Evolutionary conservation across 1,139 yeast genomes (phyloP).

Genomic region (Meyerozyma elateridarum): DNA sequence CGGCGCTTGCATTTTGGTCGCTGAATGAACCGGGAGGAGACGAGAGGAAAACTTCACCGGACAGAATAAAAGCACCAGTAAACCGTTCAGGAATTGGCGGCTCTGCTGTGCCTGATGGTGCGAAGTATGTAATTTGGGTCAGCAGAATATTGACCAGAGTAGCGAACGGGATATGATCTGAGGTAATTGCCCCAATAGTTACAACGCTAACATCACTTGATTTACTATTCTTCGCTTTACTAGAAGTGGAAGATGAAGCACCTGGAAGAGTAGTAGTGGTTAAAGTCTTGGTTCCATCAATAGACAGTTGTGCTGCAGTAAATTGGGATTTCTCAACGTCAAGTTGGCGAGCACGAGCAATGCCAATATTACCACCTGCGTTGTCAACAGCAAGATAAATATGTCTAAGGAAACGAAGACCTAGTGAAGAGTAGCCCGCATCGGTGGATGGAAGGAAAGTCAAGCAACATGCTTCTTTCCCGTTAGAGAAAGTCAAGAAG

Average conservation of each 20-base stretch:
- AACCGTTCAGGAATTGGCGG: slow-evolving; percentile 37
- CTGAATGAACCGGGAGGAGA: slow-evolving; percentile 2
- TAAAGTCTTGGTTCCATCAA: neutral
- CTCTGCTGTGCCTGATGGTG: neutral
- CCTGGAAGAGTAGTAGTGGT: neutral
- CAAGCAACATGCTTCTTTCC: slow-evolving; percentile 58
- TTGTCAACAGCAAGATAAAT: slow-evolving; percentile 66
- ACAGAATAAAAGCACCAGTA: slow-evolving; percentile 28
- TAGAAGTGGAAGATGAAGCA: no score
- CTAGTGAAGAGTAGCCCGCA: slow-evolving; percentile 55
- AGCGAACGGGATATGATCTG: slow-evolving; percentile 1
- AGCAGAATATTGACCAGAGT: neutral
- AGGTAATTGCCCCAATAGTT: neutral
- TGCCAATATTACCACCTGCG: slow-evolving; percentile 52
- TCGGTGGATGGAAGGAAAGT: slow-evolving; percentile 47
- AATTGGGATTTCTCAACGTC: slow-evolving; percentile 4
- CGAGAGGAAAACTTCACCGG: slow-evolving; percentile 29
- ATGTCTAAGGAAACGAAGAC: slow-evolving; percentile 54
- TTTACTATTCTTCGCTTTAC: neutral
- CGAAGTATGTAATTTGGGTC: neutral
- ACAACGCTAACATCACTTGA: no score
- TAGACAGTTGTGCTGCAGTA: slow-evolving; percentile 3
- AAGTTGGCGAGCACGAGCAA: slow-evolving; percentile 39
- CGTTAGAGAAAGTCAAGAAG: slow-evolving; percentile 45
- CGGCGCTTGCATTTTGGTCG: slow-evolving; percentile 11